These are phyloP conservation scores for Gastrolobium villosum DNA, from an alignment of 306 rosid genomes.

Conservation along the genomic window DNA sequence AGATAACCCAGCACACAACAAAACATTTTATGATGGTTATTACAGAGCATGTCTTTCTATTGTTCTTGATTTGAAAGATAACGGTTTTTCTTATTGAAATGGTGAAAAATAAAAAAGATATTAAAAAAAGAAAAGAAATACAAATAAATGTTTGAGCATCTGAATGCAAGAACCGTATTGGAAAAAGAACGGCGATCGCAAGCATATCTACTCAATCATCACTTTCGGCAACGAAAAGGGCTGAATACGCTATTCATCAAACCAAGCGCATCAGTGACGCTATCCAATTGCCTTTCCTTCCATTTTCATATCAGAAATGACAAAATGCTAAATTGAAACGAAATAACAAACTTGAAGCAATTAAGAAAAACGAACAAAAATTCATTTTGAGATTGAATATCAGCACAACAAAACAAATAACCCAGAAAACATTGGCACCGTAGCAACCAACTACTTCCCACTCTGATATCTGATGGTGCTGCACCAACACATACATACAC, in stretches of 20 bases:
- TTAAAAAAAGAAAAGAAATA: not conserved
- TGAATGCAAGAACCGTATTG: conserved; percentile 65
- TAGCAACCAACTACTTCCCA: not conserved
- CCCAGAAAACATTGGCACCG: too few species aligned
- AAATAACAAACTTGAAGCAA: not conserved
- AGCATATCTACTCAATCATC: conserved; percentile 58
- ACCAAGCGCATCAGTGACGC: conserved; percentile 58
- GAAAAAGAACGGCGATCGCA: conserved; percentile 51
- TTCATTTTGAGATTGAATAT: not conserved
- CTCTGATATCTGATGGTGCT: not conserved
- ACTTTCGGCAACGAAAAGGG: conserved; percentile 57
- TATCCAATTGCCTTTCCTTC: conserved; percentile 51
- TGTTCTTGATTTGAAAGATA: not conserved
- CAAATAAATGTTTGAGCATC: conserved; percentile 51
- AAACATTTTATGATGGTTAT: not conserved
- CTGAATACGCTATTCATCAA: conserved; percentile 51
- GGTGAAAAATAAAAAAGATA: not conserved
- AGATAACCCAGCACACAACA: too few species aligned
- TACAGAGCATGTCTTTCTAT: not conserved
- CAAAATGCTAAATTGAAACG: not conserved
- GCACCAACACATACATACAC: too few species aligned
- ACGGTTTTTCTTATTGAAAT: too few species aligned
- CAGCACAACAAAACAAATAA: too few species aligned
- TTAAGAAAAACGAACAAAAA: not conserved
- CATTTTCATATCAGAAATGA: not conserved